Evolutionary conservation across 2,329 filamentous ascomycete genomes (phyloP).

Genomic region (Epicoccum sorghinum): DNA sequence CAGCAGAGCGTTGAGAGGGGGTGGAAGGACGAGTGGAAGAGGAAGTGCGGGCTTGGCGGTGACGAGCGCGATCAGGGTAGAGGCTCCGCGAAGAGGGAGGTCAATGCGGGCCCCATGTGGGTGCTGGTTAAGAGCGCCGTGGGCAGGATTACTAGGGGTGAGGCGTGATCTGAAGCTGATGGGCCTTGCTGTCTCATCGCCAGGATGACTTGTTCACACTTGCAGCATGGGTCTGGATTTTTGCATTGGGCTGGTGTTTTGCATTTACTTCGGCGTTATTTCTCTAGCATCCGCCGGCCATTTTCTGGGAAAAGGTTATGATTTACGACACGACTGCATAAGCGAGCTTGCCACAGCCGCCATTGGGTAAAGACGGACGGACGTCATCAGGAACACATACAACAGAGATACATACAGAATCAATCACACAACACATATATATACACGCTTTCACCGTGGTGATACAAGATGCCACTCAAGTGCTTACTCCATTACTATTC

Average conservation of each 20-base stretch:
- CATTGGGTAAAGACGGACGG: constrained; percentile 6
- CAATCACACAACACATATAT: background rate
- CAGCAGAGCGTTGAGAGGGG: constrained; percentile 29
- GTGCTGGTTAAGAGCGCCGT: constrained; percentile 35
- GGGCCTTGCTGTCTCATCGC: background rate
- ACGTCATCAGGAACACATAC: background rate
- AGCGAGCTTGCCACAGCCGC: constrained; percentile 16
- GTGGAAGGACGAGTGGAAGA: constrained; percentile 33
- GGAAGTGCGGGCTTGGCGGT: constrained; percentile 28
- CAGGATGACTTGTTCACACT: background rate
- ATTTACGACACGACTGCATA: constrained; percentile 17
- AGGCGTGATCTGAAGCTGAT: constrained; percentile 21
- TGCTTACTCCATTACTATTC: constrained; percentile 16
- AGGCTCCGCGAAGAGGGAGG: constrained; percentile 23
- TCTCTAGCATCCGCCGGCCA: constrained; percentile 3
- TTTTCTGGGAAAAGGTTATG: constrained; percentile 15
- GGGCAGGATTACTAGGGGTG: constrained; percentile 29
- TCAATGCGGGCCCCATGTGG: constrained; percentile 36
- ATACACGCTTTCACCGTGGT: too few species aligned
- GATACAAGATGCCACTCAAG: background rate
- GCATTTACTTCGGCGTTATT: constrained; percentile 13
- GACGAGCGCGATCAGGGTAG: constrained; percentile 12
- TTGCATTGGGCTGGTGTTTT: constrained; percentile 18
- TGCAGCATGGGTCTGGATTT: constrained; percentile 13
- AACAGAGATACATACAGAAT: background rate